Percentiles rank a stretch among this genome's conserved stretches.
Conservation (phyloP, 306 rosid species). For the Cicer arietinum region DNA sequence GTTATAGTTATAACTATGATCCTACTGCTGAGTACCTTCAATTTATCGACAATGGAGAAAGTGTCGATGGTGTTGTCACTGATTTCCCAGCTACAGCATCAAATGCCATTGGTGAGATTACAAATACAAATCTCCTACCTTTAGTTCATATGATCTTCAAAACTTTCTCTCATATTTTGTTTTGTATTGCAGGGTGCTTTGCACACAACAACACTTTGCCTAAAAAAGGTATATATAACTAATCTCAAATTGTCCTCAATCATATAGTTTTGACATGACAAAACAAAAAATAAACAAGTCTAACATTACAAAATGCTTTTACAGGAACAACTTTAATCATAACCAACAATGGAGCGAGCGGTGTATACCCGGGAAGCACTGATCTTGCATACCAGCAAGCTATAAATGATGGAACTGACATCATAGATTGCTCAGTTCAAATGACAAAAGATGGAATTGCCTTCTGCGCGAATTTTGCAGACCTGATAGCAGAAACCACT, state of each 20-base stretch:
- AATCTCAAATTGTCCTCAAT: conserved; percentile 8
- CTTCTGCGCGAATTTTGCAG: conserved; percentile 64
- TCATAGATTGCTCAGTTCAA: conserved; percentile 93
- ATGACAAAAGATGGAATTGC: conserved; percentile 84
- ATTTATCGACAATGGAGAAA: conserved; percentile 59
- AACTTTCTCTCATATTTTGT: conserved; percentile 36
- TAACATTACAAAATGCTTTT: conserved; percentile 33
- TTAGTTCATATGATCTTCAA: not conserved
- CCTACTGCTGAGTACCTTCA: conserved; percentile 76
- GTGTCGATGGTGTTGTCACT: conserved; percentile 84
- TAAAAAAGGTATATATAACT: conserved; percentile 54
- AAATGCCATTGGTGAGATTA: conserved; percentile 74
- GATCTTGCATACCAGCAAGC: conserved; percentile 89
- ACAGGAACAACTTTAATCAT: conserved; percentile 70
- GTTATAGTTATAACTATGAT: conserved; percentile 73
- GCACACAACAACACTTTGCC: conserved; percentile 55
- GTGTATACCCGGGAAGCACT: conserved; percentile 77
- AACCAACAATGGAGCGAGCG: conserved; percentile 81
- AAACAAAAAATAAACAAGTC: conserved; percentile 2
- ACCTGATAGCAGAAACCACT: conserved; percentile 60
- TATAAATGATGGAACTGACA: conserved; percentile 72
- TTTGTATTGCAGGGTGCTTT: conserved; percentile 69
- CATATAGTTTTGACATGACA: not conserved
- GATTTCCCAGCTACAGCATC: conserved; percentile 81
- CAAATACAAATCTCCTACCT: conserved; percentile 28